Base-by-base conservation (phyloP, 2,329 filamentous ascomycete species). In the Sporothrix dimorphospora region DNA sequence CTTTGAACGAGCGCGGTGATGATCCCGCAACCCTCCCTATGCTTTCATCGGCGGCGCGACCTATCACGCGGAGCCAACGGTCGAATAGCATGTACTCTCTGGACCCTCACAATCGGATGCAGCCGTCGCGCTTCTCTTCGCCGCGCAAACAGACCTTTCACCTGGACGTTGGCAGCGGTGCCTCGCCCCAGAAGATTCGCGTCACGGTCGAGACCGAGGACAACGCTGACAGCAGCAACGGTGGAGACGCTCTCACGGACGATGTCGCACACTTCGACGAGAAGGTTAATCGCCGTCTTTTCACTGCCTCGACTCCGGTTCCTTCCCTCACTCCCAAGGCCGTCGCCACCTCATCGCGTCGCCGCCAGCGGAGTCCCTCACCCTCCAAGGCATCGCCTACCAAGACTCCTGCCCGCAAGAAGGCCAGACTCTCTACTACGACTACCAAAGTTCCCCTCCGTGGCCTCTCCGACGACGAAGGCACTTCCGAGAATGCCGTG, bases 141-240 rank as follows among this genome's bases (percentile, higher is more conserved):
- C 87, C 87, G 51, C 81, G 86, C 66, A 89, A 87, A 79, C 86
- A 85, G 76, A 87, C 82, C 59, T 88, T 88, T 74, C 84, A 88
- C 78, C 83, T 89, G 45, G 85, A 88, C 74, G 85, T 87, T 34
- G 86, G 87, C 63, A 81, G 85, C 75, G 81, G 82, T 49, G 78
- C 78, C 61, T 83, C 85, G 63, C 86, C 87, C 2, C 85, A 88
- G 77, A 83, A 82, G 72, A 81, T 89, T 57, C 81, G 83, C 59
- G 86, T 88, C 69, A 89, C 87, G 11, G 86, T 88, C 69, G 86
- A 89, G 78, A 84, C 86, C 2, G 84, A 85, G 0, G 76, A 80
- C 55, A 74, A 75, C 40, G 74, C 74, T 47, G 73, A 74, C 27
- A 42, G 57, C 47, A 49, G 11, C 38, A 49, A 27, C 38, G 38